Base-by-base conservation (phyloP, 805 yeast species). In the Yamadazyma takamatsuzukensis region DNA sequence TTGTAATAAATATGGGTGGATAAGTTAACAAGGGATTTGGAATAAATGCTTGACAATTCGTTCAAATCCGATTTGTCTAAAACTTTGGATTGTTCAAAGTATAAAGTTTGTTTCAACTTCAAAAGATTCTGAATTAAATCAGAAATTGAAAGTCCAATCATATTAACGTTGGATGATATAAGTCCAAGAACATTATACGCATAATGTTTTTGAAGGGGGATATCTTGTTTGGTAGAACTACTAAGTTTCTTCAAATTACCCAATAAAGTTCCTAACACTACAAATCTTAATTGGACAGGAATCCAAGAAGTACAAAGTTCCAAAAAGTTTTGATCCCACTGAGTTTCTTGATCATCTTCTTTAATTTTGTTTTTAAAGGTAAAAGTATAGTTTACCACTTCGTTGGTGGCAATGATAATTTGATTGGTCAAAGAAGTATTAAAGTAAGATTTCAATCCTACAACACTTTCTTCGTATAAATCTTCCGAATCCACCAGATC, bases 121-220 rank as follows among this genome's bases (percentile, higher is more conserved):
- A 83, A 55, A 5, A 83, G 50, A 35, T 72, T 76, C 40, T 79
- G 76, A 52, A 83, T 68, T 23, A 84, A 72, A 53, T 89, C 97
- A 23, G 87, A 68, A 5, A 88, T 83, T 8, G 96, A 83, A 27
- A 93, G 63, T 0, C 97, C 97, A 40, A 88, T 81, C 70, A 90
- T 76, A 53, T 83, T 86, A 25, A 86, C 86, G 24, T 80, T 79
- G 0, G 93, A 80, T 1, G 81, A 70, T n/a, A 89, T 64, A 18
- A 87, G 59, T 9, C 80, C 79, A 7, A 78, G 59, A 6, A 78
- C 63, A 34, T 72, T 53, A 29, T 57, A 56, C 18, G 80, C 63
- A 24, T 67, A 58, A 19, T 63, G 61, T n/a, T 53, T 45, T 48
- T 71, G 73, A 9, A 45, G 36, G 18, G 36, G 33, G 14, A 29